phyloP scores from a whole-genome alignment of 495 filamentous ascomycete species.

The Neurospora sp. region DNA sequence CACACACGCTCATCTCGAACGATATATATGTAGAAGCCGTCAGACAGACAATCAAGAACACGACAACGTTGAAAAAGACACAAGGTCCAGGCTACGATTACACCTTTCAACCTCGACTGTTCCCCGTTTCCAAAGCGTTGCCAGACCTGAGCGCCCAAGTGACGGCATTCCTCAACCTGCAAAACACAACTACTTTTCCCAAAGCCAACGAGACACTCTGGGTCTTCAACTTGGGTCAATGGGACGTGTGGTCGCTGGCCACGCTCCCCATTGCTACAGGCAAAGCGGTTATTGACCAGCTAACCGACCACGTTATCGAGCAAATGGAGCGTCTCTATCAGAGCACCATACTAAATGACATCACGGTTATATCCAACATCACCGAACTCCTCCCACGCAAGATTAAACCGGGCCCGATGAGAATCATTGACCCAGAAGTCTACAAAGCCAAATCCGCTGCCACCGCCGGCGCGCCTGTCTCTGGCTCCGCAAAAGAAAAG shows the following conservation, averaged over 20 bases:
- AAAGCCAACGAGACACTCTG: conserved; percentile 28
- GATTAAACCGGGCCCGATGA: conserved; percentile 7
- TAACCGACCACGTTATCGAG: conserved; percentile 24
- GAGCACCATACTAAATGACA: conserved; percentile 15
- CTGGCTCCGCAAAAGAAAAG: background rate
- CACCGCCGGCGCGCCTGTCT: background rate
- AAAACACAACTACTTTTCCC: conserved; percentile 12
- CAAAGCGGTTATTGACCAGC: conserved; percentile 15
- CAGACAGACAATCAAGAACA: background rate
- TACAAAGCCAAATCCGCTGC: background rate
- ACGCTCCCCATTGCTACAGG: conserved; percentile 26
- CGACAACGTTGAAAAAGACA: background rate
- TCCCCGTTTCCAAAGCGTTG: conserved; percentile 13
- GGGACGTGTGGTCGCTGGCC: conserved; percentile 39
- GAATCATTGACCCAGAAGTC: background rate
- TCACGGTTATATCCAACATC: conserved; percentile 12
- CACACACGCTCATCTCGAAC: conserved; percentile 21
- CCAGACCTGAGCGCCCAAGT: conserved; percentile 34
- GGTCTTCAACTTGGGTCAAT: conserved; percentile 36
- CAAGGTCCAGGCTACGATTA: conserved; percentile 23
- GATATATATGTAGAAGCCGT: conserved; percentile 21
- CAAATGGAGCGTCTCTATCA: conserved; percentile 33
- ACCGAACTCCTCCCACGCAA: background rate
- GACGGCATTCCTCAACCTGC: conserved; percentile 24
- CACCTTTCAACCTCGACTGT: conserved; percentile 25